A percentile compares a stretch with the other conserved stretches of the same genome.
phyloP scores from a whole-genome alignment of 371 early-diverging fungal species.

The Funneliformis caledonium region DNA sequence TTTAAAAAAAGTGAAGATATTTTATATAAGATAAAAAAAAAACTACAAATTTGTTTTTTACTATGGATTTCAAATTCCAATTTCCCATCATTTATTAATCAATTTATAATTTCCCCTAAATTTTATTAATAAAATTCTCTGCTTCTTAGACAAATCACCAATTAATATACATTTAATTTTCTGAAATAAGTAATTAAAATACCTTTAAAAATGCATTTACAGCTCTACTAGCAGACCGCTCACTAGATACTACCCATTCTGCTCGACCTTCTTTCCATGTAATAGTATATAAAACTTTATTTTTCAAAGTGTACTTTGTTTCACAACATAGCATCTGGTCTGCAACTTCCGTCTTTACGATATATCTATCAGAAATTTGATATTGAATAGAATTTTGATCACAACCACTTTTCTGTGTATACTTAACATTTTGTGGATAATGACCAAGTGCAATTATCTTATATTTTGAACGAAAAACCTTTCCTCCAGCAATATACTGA shows the following conservation, averaged over 20 bases:
- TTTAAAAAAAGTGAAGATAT: no score
- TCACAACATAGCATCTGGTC: not conserved
- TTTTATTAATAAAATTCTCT: no score
- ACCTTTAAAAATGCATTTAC: slow-evolving; percentile 1
- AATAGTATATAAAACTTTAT: not conserved
- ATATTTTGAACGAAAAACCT: no score
- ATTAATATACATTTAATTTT: no score
- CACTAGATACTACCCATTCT: not conserved
- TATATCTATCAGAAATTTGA: not conserved
- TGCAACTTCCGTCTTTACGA: not conserved
- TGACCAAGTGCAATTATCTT: not conserved
- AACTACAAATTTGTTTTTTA: no score
- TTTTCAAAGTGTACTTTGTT: not conserved
- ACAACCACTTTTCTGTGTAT: not conserved
- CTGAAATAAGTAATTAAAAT: no score
- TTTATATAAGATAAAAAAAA: no score
- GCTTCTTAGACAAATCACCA: no score
- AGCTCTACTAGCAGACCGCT: not conserved
- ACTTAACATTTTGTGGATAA: not conserved
- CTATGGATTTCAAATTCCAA: no score
- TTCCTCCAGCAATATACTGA: no score
- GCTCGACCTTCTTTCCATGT: not conserved
- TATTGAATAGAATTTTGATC: not conserved
- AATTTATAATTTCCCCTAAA: no score
- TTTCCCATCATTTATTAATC: no score